phyloP scores from a whole-genome alignment of 106 monocot species.

The Xerophyta viscosa region DNA sequence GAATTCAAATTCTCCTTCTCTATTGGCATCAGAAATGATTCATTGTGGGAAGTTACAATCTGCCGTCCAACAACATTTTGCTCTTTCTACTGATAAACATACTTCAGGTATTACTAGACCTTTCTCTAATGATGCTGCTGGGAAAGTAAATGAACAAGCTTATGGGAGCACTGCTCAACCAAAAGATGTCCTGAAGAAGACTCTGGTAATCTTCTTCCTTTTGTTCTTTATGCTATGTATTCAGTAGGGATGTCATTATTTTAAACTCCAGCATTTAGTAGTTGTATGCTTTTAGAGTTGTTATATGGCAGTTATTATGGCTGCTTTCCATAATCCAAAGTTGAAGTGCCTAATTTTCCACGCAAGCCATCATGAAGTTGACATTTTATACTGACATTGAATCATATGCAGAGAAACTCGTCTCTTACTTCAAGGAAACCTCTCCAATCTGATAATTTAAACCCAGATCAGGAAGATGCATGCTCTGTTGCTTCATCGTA shows the following conservation, averaged over 20 bases:
- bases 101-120: conserved; percentile 10
- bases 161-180: conserved; percentile 9
- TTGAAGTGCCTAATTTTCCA: too few species aligned
- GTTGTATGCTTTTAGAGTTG: too few species aligned
- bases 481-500: conserved; percentile 82
- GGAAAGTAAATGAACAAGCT: conserved; percentile 16
- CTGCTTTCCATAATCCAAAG: background rate
- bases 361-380: too few species aligned
- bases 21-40: conserved; percentile 6
- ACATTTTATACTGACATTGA: too few species aligned
- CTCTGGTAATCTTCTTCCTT: conserved; percentile 6
- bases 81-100: conserved; percentile 32
- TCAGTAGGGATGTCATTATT: too few species aligned
- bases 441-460: conserved; percentile 42
- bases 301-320: too few species aligned
- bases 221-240: background rate
- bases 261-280: too few species aligned
- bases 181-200: conserved; percentile 13
- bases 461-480: conserved; percentile 57
- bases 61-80: conserved; percentile 20
- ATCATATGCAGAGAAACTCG: conserved; percentile 13
- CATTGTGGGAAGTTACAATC: conserved; percentile 1
- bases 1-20: conserved; percentile 11
- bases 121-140: conserved; percentile 9
- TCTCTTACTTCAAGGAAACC: conserved; percentile 34